phyloP scores from a whole-genome alignment of 495 filamentous ascomycete species.

The Aspergillus olivimuriae region DNA sequence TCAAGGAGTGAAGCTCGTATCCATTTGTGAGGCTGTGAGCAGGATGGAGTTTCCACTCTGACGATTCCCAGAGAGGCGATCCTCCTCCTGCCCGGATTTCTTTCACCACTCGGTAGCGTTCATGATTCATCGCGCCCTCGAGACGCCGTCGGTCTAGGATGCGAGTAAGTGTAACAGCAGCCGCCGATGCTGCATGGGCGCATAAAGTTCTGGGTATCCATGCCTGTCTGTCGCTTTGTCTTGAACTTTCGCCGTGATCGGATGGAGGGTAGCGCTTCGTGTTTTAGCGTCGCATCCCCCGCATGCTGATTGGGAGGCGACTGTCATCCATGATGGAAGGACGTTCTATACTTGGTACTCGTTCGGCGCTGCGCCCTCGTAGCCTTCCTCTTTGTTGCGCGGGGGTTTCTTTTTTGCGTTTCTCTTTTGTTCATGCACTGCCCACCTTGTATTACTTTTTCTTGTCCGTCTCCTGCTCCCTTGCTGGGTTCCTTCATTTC shows the following conservation, averaged over 20 bases:
- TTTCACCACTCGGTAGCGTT: too few species aligned
- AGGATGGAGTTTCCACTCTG: neutral
- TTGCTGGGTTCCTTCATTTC: too few species aligned
- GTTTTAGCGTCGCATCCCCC: neutral
- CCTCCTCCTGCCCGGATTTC: neutral
- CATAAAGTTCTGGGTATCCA: neutral
- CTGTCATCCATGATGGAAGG: neutral
- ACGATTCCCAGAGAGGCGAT: neutral
- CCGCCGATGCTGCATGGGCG: neutral
- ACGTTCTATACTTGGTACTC: neutral
- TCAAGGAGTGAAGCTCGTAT: neutral
- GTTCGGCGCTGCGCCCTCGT: neutral
- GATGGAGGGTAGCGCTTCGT: neutral
- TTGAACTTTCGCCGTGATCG: too few species aligned
- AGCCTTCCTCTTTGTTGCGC: neutral
- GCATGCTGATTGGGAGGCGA: neutral
- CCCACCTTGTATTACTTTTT: neutral
- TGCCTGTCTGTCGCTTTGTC: too few species aligned
- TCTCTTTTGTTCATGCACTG: neutral
- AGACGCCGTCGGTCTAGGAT: too few species aligned
- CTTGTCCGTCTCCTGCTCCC: too few species aligned
- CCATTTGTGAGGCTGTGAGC: neutral
- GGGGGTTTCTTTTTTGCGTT: neutral
- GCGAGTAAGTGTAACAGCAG: neutral
- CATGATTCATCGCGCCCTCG: too few species aligned